phyloP scores from a whole-genome alignment of 345 rosid genomes.

The Dimocarpus longan region DNA sequence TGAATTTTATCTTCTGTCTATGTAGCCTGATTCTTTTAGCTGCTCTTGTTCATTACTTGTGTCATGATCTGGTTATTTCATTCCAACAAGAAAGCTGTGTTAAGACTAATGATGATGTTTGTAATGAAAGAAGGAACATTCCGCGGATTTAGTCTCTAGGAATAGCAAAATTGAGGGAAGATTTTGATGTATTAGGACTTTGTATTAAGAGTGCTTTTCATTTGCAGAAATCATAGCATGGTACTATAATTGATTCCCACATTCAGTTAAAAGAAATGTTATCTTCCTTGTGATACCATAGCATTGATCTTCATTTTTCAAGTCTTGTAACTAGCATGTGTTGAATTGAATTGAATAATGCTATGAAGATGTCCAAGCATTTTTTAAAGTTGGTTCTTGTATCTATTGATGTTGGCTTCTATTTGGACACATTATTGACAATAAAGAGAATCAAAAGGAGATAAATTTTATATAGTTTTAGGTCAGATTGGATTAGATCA shows the following conservation, averaged over 20 bases:
- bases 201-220: not conserved
- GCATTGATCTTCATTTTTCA: not conserved
- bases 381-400: not conserved
- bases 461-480: too few species aligned
- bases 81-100: conserved; percentile 8
- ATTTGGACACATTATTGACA: too few species aligned
- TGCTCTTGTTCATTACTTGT: not conserved
- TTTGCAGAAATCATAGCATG: not conserved
- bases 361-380: not conserved
- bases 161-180: not conserved
- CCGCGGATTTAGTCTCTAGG: not conserved
- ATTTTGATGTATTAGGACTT: not conserved
- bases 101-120: conserved; percentile 11
- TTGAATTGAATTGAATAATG: not conserved
- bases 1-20: not conserved
- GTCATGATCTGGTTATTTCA: not conserved
- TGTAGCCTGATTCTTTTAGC: not conserved
- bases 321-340: too few species aligned
- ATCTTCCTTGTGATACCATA: not conserved
- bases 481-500: not conserved
- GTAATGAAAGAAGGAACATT: conserved; percentile 11
- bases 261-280: not conserved
- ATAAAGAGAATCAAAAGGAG: not conserved
- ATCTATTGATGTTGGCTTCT: not conserved
- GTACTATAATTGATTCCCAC: conserved; percentile 8